These are phyloP conservation scores for Lentinula edodes DNA, from an alignment of 768 basidiomycete species.

Conservation along the genomic window DNA sequence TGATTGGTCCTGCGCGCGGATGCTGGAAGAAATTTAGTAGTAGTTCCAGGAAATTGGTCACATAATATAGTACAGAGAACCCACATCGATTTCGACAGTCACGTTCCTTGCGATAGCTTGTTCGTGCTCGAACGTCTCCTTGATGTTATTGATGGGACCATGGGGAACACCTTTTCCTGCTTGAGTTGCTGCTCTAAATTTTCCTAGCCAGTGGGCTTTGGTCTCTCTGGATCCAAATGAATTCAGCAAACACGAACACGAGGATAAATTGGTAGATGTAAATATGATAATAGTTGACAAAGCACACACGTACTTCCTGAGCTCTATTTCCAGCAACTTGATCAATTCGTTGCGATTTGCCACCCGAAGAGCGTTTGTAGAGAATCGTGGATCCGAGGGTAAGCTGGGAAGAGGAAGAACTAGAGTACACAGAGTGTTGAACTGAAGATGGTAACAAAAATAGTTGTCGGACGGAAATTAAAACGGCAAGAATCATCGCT, in stretches of 20 bases:
- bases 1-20: conserved; percentile 69
- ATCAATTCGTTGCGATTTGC: conserved; percentile 68
- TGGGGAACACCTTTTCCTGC: conserved; percentile 76
- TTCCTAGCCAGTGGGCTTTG: conserved; percentile 70
- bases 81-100: conserved; percentile 73
- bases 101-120: conserved; percentile 73
- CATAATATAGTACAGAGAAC: conserved; percentile 21
- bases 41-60: background rate
- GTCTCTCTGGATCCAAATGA: conserved; percentile 43
- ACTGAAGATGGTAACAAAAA: conserved; percentile 36
- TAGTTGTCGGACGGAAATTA: background rate
- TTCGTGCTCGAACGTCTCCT: conserved; percentile 86
- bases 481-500: background rate
- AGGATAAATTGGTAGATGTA: no score
- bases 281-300: no score
- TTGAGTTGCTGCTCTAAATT: conserved; percentile 34
- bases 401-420: conserved; percentile 62
- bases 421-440: conserved; percentile 56
- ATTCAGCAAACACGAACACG: conserved; percentile 10
- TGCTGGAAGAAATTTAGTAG: conserved; percentile 39
- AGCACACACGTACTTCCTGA: background rate
- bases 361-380: conserved; percentile 73
- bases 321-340: conserved; percentile 51
- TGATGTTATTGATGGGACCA: conserved; percentile 90
- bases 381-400: conserved; percentile 55